phyloP scores from a whole-genome alignment of 2,329 filamentous ascomycete species.

The Cordyceps militaris region DNA sequence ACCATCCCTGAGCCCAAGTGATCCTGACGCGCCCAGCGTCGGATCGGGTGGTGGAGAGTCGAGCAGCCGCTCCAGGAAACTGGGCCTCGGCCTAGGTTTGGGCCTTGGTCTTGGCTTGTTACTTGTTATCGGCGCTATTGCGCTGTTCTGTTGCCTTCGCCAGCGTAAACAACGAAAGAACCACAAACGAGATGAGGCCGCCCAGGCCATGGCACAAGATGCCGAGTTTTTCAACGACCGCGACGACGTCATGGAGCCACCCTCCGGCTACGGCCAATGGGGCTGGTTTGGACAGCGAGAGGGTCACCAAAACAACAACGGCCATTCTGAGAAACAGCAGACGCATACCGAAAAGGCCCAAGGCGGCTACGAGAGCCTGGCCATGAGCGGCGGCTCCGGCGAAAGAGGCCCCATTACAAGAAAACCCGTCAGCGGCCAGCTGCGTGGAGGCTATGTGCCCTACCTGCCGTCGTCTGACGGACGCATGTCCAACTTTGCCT shows the following conservation, averaged over 20 bases:
- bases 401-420: conserved; percentile 23
- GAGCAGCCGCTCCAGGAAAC: conserved; percentile 18
- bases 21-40: conserved; percentile 21
- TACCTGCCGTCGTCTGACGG: conserved; percentile 18
- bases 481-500: conserved; percentile 22
- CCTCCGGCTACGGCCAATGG: conserved; percentile 7
- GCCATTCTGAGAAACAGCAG: neutral
- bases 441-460: conserved; percentile 27
- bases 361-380: conserved; percentile 43
- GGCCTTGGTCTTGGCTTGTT: conserved; percentile 53
- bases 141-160: conserved; percentile 46
- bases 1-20: conserved; percentile 23
- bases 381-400: conserved; percentile 23
- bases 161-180: conserved; percentile 27
- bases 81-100: conserved; percentile 58
- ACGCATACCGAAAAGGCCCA: conserved; percentile 29
- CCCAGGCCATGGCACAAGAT: conserved; percentile 44
- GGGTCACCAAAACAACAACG: neutral
- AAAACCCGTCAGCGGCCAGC: conserved; percentile 26
- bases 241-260: conserved; percentile 40
- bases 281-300: conserved; percentile 27
- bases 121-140: conserved; percentile 37
- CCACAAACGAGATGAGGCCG: conserved; percentile 36
- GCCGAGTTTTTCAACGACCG: conserved; percentile 36
- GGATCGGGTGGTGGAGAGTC: conserved; percentile 12